These are phyloP conservation scores for Clathrus columnatus DNA, from an alignment of 768 basidiomycete genomes.

Conservation along the genomic window DNA sequence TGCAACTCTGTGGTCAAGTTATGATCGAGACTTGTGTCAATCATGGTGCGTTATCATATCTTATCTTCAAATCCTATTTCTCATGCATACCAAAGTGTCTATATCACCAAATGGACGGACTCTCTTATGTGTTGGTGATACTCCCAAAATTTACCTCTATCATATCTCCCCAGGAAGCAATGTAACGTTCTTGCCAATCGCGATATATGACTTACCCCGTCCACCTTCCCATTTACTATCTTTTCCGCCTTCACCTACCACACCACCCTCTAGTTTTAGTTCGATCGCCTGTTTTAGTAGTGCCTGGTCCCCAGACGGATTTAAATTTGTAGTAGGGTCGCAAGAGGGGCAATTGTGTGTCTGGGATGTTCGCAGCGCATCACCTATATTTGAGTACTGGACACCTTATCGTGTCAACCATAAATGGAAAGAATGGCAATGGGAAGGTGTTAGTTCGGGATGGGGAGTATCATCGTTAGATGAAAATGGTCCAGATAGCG, in stretches of 20 bases:
- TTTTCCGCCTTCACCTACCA: not conserved
- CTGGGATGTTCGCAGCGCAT: slow-evolving; percentile 73
- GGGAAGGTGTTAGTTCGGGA: slow-evolving; percentile 23
- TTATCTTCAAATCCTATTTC: not conserved
- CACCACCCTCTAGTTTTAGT: slow-evolving; percentile 22
- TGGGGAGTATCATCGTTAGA: slow-evolving; percentile 16
- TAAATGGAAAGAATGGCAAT: slow-evolving; percentile 25
- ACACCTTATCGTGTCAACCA: slow-evolving; percentile 25
- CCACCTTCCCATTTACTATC: slow-evolving; percentile 20
- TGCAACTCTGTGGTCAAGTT: not conserved
- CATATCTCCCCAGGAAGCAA: slow-evolving; percentile 57
- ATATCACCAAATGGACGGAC: slow-evolving; percentile 84
- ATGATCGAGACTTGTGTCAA: slow-evolving; percentile 2
- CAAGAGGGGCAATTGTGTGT: slow-evolving; percentile 75
- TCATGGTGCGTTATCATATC: slow-evolving; percentile 2
- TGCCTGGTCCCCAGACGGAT: slow-evolving; percentile 66
- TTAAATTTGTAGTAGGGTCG: slow-evolving; percentile 74
- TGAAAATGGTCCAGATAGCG: slow-evolving; percentile 62
- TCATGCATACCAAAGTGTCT: slow-evolving; percentile 45
- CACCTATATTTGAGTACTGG: slow-evolving; percentile 59
- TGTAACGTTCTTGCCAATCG: slow-evolving; percentile 57
- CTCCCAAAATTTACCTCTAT: slow-evolving; percentile 76
- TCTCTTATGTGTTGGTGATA: slow-evolving; percentile 86
- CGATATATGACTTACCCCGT: slow-evolving; percentile 57
- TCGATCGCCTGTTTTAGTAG: slow-evolving; percentile 67